Base-by-base conservation (phyloP, 148 eudicot genomes). In the Cornus suecica region DNA sequence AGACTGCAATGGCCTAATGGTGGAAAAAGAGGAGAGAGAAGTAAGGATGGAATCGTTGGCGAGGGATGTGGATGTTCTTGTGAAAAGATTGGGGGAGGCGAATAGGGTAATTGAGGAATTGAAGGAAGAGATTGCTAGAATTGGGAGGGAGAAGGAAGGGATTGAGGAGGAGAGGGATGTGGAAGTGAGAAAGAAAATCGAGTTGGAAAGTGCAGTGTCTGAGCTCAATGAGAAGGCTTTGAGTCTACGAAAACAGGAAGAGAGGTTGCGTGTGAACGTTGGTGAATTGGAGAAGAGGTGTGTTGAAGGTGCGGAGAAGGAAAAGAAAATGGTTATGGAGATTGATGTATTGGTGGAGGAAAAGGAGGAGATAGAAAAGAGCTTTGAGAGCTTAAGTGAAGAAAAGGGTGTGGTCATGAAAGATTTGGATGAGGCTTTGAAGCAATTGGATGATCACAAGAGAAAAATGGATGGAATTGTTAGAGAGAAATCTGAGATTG, bases 241-340 rank as follows among this genome's bases (percentile, higher is more conserved):
- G 65, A 73, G 26, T 69, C 58, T 87, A 68, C 77, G 65, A 74
- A 78, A 77, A 37, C 85, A 83, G 62, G 92, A 83, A 69, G 80
- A 78, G 29, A 69, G 41, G 45, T 80, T 82, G 81, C 58, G 73
- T 20, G 60, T 0, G 1, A 52, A 26, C 41, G 70, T 83, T 42
- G 71, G 63, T 2, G 92, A 84, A 34, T 78, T 84, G 86, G 97
- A 95, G 82, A 82, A 75, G 83, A 75, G 42, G 24, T 71, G 82
- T 72, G 71, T 25, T 72, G 87, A 74, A 27, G 73, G 78, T 45
- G 60, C 24, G 15, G 86, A 67, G 80, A 86, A 76, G 80, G 67
- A 74, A 20, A 82, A 78, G 24, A 73, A 62, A 34, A 76, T 76
- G 81, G 66, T 11, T 25, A 69, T 26, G 52, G 84, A 85, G 32